phyloP scores from a whole-genome alignment of 2,329 filamentous ascomycete species.

The Claviceps pazoutovae region DNA sequence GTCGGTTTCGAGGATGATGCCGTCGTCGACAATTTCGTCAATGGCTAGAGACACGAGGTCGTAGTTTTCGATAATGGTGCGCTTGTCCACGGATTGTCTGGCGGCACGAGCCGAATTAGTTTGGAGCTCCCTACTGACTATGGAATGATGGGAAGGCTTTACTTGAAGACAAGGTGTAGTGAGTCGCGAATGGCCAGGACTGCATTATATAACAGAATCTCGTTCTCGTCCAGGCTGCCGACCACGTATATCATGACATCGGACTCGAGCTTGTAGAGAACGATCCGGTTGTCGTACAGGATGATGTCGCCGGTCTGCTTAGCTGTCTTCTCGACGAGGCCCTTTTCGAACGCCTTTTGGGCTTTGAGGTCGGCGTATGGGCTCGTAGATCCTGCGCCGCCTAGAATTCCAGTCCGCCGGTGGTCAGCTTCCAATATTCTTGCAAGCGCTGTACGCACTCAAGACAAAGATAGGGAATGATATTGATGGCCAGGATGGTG shows the following conservation, averaged over 20 bases:
- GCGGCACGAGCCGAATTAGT: slow-evolving; percentile 5
- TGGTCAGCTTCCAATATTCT: background rate
- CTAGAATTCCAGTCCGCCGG: slow-evolving; percentile 4
- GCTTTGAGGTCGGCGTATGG: slow-evolving; percentile 83
- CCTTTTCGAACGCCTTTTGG: slow-evolving; percentile 95
- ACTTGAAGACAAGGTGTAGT: slow-evolving; percentile 87
- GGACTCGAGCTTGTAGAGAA: slow-evolving; percentile 95
- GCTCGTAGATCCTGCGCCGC: slow-evolving; percentile 40
- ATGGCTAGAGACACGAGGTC: slow-evolving; percentile 87
- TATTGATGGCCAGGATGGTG: background rate
- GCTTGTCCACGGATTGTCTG: slow-evolving; percentile 92
- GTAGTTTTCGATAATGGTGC: slow-evolving; percentile 97
- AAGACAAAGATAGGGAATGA: background rate
- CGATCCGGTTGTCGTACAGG: slow-evolving; percentile 89
- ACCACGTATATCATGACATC: slow-evolving; percentile 96
- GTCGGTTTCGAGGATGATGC: slow-evolving; percentile 94
- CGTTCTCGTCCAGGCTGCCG: slow-evolving; percentile 84
- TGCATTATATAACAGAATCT: slow-evolving; percentile 91
- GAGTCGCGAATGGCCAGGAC: slow-evolving; percentile 83
- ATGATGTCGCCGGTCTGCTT: slow-evolving; percentile 96
- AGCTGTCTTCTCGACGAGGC: slow-evolving; percentile 83
- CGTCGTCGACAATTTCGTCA: slow-evolving; percentile 90
- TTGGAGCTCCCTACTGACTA: background rate
- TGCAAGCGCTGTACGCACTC: background rate
- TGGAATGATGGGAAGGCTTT: slow-evolving; percentile 17